Base-by-base conservation (phyloP, 2,329 filamentous ascomycete species). In the Monosporascus sp. region DNA sequence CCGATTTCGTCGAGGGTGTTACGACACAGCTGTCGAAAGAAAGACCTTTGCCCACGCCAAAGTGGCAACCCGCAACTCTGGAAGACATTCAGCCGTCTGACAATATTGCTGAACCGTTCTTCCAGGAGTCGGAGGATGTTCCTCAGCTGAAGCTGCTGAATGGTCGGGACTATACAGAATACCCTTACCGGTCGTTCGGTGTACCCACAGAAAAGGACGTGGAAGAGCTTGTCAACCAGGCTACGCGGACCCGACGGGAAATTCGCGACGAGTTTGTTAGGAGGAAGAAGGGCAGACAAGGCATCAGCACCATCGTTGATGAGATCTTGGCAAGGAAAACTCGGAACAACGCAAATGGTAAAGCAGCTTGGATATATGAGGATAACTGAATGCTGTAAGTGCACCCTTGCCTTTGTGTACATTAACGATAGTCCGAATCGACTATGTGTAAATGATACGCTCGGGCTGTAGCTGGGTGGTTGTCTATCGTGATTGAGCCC, bases 1-100 rank as follows among this genome's bases (percentile, higher is more conserved):
- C 84, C 5, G 94, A 99, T 72, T 99, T 99, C 66, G 85, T 85
- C 44, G 90, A 96, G 73, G 94, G 94, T 51, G 93, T 99, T n/a
- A 84, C 84, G 50, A 87, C 91, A 24, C 81, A 87, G 48, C 80
- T 99, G 41, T 80, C 84, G 65, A 91, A 91, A 73, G 64, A 67
- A 19, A 66, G 66, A 62, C 73, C 66, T 17, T 61, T 55, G 41
- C 54, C 76, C 59, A 77, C 77, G 22, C 89, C 92, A 1, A 75
- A 79, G 56, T 99, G 94, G 94, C 71, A 87, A 59, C 92, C 91
- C 4, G 79, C 81, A 44, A 83, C 80, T 7, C 78, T 97, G 2
- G 78, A 83, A n/a, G 85, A 87, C 38, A 82, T 96, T 51, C 70
- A 77, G 17, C 66, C 70, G 17, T 68, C 76, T 46, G 76, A 81